phyloP scores from a whole-genome alignment of 2,329 filamentous ascomycete species.

The Cytospora chrysosperma region DNA sequence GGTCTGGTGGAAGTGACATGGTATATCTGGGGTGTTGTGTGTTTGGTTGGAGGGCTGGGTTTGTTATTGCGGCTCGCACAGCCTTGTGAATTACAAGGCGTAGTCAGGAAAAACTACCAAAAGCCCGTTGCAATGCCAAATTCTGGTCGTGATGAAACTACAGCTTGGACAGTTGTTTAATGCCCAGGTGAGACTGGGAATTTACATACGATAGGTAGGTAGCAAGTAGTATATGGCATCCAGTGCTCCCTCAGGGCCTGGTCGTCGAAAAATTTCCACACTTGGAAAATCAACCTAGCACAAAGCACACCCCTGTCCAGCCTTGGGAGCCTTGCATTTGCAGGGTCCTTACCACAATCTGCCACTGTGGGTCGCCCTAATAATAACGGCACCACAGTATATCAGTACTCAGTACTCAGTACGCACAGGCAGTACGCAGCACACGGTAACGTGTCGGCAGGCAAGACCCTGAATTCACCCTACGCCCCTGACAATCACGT shows the following conservation, averaged over 20 bases:
- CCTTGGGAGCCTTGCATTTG: background rate
- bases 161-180: background rate
- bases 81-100: background rate
- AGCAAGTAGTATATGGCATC: background rate
- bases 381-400: background rate
- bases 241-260: background rate
- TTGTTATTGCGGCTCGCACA: slow-evolving; percentile 2
- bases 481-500: background rate
- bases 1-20: slow-evolving; percentile 52
- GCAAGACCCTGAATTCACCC: slow-evolving; percentile 13
- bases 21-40: background rate
- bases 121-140: background rate
- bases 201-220: background rate
- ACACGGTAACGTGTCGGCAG: slow-evolving; percentile 7
- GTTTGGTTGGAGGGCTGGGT: background rate
- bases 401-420: background rate
- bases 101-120: background rate
- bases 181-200: background rate
- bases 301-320: background rate
- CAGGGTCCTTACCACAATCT: background rate
- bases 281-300: background rate
- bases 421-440: background rate
- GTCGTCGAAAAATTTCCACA: background rate
- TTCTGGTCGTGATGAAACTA: background rate
- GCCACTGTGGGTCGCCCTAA: background rate